These are phyloP conservation scores for Umbelopsis sp. DNA, from an alignment of 192 early-diverging fungal genomes.

Conservation along the genomic window DNA sequence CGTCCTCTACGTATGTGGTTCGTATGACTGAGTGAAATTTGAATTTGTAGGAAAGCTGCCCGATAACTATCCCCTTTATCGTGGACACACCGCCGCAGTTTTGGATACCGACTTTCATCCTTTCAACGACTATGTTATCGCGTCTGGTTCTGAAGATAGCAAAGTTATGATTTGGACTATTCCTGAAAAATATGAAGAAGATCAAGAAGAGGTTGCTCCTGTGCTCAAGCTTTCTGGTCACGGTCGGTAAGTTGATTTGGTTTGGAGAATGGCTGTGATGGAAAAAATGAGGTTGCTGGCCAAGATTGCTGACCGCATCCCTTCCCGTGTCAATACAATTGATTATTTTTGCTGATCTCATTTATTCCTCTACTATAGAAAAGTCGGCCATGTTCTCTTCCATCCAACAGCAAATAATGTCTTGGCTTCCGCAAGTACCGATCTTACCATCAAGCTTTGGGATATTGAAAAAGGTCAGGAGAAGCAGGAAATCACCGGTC, in stretches of 20 bases:
- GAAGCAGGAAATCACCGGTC: constrained; percentile 77
- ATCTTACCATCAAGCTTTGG: constrained; percentile 91
- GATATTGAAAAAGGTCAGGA: constrained; percentile 86
- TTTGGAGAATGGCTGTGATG: too few relatives aligned
- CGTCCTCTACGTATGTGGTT: not conserved
- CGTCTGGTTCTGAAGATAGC: constrained; percentile 80
- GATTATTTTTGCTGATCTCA: not conserved
- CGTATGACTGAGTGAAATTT: not conserved
- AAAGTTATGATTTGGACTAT: constrained; percentile 97
- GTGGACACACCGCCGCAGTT: constrained; percentile 92
- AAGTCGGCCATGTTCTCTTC: constrained; percentile 99
- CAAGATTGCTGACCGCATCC: too few relatives aligned
- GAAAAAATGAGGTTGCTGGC: too few relatives aligned
- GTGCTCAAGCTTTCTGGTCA: constrained; percentile 82
- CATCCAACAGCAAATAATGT: constrained; percentile 96
- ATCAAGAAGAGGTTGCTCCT: constrained; percentile 78
- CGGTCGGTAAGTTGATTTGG: constrained; percentile 66
- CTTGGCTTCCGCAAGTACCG: constrained; percentile 85
- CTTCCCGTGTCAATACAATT: too few relatives aligned
- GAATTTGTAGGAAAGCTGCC: constrained; percentile 77
- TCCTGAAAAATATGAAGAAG: constrained; percentile 74
- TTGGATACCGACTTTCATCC: constrained; percentile 98
- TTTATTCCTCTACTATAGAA: constrained; percentile 42
- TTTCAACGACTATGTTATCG: constrained; percentile 97
- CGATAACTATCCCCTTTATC: constrained; percentile 86